phyloP scores from a whole-genome alignment of 768 basidiomycete species.

The Pholiota microspora region DNA sequence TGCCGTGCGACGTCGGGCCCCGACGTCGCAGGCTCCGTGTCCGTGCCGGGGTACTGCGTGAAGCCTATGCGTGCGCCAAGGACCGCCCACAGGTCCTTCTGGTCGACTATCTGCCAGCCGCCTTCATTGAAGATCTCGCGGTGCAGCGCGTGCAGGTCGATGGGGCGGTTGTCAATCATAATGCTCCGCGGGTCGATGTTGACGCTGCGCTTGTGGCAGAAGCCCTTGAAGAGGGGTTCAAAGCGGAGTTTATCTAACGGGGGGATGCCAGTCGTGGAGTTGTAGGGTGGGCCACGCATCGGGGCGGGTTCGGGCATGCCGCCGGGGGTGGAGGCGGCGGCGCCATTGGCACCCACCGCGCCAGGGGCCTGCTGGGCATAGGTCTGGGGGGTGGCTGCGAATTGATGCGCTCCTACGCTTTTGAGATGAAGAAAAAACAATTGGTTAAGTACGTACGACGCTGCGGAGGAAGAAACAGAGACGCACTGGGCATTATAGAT shows the following conservation, averaged over 20 bases:
- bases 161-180: conserved; percentile 48
- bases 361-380: no score
- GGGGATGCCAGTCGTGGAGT: no score
- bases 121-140: conserved; percentile 57
- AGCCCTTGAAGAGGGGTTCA: conserved; percentile 48
- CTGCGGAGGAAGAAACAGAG: no score
- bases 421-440: no score
- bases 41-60: conserved; percentile 60
- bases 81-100: conserved; percentile 59
- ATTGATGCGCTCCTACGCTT: conserved; percentile 9
- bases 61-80: conserved; percentile 70
- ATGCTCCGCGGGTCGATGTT: conserved; percentile 39
- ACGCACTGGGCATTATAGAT: conserved; percentile 6
- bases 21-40: conserved; percentile 56
- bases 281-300: no score
- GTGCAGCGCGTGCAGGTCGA: conserved; percentile 65
- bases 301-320: no score
- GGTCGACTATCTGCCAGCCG: conserved; percentile 37
- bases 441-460: neutral
- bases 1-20: conserved; percentile 63
- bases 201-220: conserved; percentile 39
- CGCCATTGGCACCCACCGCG: no score
- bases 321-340: no score
- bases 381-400: no score
- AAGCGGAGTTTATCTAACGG: conserved; percentile 49